Evolutionary conservation across 2,329 filamentous ascomycete species (phyloP), one percentile per base, ranked within the genome.

Genomic region (Ascocoryne sarcoides): DNA sequence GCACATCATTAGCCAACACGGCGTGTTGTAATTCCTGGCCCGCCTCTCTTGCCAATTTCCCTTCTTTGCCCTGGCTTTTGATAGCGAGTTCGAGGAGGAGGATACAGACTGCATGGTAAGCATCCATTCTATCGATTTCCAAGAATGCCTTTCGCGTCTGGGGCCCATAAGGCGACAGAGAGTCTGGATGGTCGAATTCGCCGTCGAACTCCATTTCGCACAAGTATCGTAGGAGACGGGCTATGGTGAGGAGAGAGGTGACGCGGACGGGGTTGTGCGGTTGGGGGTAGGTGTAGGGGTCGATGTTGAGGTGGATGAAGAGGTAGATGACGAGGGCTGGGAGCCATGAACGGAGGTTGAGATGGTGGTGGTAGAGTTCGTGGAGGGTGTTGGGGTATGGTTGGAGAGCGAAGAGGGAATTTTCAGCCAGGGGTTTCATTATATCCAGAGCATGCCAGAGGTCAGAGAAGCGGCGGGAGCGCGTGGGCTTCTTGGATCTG

Each of bases 51-150:
- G 66, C 52, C 2, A 74, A 59, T 18, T 63, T 63, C 66, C 71
- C 75, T 5, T 66, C 65, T 5, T 63, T 57, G 4, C 63, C 63
- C 45, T 70, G 65, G 4, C 62, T 67, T 19, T 56, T 48, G 0
- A 65, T 64, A 1, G 61, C 65, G 33, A 67, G 63, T 20, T 63
- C 57, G 15, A 68, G 47, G 10, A 71, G 62, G 50, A 79, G 63
- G 28, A 66, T 59, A 39, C 76, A 59, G 10, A 78, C 53, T 40
- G 68, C 68, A 49, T 78, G 71, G 45, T 69, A 71, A 36, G 76
- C 58, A 8, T 67, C 70, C 3, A 73, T 64, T 45, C 72, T 71
- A 42, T 77, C 73, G 8, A 71, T 65, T 7, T 12, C 64, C 61
- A 3, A 56, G 53, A 14, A 76, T 50, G 0, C 54, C 44, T 15